A percentile compares a stretch with the other conserved stretches of the same genome.
Conservation (phyloP, 2,329 filamentous ascomycete species). For the Elsinoe batatas region DNA sequence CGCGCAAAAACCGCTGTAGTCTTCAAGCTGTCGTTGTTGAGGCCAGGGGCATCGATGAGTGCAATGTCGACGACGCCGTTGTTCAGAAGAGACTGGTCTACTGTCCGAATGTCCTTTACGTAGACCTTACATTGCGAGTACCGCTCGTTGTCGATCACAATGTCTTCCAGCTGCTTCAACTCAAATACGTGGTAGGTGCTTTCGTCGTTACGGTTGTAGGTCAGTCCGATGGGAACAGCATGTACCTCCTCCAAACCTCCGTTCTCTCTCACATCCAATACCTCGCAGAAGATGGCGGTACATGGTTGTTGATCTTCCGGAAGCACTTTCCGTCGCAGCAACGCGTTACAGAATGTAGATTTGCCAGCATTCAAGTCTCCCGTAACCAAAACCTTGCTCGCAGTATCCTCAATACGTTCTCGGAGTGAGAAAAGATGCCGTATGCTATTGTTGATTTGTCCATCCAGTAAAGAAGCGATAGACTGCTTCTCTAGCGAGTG, state of each 20-base stretch:
- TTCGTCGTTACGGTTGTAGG: conserved; percentile 84
- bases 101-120: conserved; percentile 75
- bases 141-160: conserved; percentile 77
- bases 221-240: conserved; percentile 70
- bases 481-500: conserved; percentile 90
- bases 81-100: conserved; percentile 89
- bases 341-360: conserved; percentile 97
- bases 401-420: conserved; percentile 92
- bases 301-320: conserved; percentile 97
- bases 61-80: conserved; percentile 98
- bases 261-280: conserved; percentile 85
- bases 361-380: conserved; percentile 96
- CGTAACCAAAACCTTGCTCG: conserved; percentile 92
- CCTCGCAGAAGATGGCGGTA: conserved; percentile 97
- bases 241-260: conserved; percentile 89
- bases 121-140: conserved; percentile 98
- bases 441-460: conserved; percentile 88
- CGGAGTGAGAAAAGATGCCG: conserved; percentile 78
- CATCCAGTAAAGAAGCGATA: conserved; percentile 80
- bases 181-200: conserved; percentile 84
- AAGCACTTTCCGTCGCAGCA: conserved; percentile 80
- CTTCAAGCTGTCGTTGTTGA: conserved; percentile 93
- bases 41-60: conserved; percentile 86
- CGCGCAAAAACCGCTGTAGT: conserved; percentile 94
- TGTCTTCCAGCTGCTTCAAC: conserved; percentile 69